A percentile compares a stretch with the other conserved stretches of the same genome.
phyloP scores from a whole-genome alignment of 2,329 filamentous ascomycete genomes.

The Fusarium domesticum region DNA sequence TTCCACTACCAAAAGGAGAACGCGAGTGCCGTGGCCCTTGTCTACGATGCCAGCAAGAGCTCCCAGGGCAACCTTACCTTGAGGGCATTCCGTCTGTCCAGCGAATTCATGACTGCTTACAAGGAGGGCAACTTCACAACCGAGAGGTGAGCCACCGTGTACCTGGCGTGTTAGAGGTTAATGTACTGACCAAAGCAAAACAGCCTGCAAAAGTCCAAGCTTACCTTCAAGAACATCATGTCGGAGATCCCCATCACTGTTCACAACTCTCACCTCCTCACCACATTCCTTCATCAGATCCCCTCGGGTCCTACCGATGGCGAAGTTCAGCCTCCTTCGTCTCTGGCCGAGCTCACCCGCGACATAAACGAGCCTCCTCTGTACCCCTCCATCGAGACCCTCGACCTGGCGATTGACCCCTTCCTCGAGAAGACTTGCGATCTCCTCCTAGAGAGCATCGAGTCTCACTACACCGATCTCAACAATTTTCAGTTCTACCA shows the following conservation, averaged over 20 bases:
- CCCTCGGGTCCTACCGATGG: conserved; percentile 61
- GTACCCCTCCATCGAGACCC: conserved; percentile 81
- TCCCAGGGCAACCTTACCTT: conserved; percentile 87
- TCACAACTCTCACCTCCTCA: conserved; percentile 97
- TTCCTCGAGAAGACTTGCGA: conserved; percentile 99
- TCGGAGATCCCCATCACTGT: conserved; percentile 84
- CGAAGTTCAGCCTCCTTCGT: conserved; percentile 72
- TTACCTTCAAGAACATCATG: conserved; percentile 91
- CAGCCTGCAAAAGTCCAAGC: conserved; percentile 90
- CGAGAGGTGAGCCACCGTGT: conserved; percentile 66
- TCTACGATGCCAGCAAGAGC: conserved; percentile 94
- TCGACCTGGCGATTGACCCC: conserved; percentile 92
- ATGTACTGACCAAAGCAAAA: conserved; percentile 13
- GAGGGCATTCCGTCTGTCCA: conserved; percentile 86
- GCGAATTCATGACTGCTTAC: conserved; percentile 81
- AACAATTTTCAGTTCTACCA: conserved; percentile 99
- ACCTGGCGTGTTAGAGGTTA: not conserved
- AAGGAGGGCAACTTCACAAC: conserved; percentile 98
- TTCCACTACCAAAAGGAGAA: conserved; percentile 97
- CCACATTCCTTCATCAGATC: conserved; percentile 90
- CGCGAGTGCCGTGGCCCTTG: conserved; percentile 80
- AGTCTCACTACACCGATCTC: conserved; percentile 95
- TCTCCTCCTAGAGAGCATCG: conserved; percentile 91
- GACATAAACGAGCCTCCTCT: conserved; percentile 64
- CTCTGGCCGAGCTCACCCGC: conserved; percentile 72